phyloP scores from a whole-genome alignment of 208 protist species.

The Porcisia deanei region DNA sequence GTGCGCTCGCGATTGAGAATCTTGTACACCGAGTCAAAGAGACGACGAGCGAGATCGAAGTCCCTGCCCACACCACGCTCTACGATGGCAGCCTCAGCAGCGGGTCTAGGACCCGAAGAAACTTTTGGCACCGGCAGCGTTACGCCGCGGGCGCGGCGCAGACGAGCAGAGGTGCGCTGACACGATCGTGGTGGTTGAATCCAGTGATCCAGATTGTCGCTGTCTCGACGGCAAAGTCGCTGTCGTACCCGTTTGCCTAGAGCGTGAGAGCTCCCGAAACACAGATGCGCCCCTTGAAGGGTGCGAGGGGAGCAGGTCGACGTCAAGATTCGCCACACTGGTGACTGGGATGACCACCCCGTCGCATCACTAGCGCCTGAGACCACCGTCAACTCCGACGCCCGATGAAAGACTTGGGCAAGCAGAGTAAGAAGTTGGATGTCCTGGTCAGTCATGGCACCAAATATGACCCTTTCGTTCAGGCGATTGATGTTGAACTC shows the following conservation, averaged over 20 bases:
- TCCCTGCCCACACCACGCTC: background rate
- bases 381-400: conserved; percentile 16
- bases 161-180: background rate
- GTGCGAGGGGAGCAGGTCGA: conserved; percentile 17
- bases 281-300: conserved; percentile 29
- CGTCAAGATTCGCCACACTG: conserved; percentile 20
- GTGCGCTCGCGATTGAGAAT: conserved; percentile 8
- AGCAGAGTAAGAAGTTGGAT: conserved; percentile 23
- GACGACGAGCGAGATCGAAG: conserved; percentile 6
- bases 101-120: background rate
- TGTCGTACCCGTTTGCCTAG: conserved; percentile 48
- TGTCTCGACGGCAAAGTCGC: conserved; percentile 36
- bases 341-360: background rate
- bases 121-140: background rate
- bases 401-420: conserved; percentile 9
- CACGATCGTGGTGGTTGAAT: background rate
- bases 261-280: conserved; percentile 26
- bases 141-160: background rate
- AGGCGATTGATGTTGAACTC: conserved; percentile 15
- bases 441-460: conserved; percentile 17
- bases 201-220: conserved; percentile 32
- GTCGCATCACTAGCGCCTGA: background rate
- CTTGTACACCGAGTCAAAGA: conserved; percentile 18
- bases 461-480: conserved; percentile 32
- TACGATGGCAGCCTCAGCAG: background rate